Percentiles rank a stretch among this genome's conserved stretches.
Evolutionary conservation across 441 rosid species (phyloP).

Genomic region (Pelargonium myrrhifolium): DNA sequence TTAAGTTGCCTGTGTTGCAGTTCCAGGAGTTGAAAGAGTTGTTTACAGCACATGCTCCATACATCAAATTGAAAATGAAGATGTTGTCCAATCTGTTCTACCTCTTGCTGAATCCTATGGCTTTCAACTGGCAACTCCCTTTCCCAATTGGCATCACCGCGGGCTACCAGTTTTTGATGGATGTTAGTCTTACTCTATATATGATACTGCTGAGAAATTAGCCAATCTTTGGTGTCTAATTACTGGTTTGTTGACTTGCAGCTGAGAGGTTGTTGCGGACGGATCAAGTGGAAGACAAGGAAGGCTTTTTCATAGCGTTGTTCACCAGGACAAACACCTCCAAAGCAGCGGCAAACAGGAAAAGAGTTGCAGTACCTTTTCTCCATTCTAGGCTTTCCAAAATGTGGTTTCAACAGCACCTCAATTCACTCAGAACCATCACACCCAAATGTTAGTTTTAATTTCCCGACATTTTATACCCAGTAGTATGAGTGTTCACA

Average conservation of each 20-base stretch:
- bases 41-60: slow-evolving; percentile 90
- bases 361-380: slow-evolving; percentile 14
- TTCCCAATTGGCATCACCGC: slow-evolving; percentile 65
- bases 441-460: not conserved
- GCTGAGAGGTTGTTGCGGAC: slow-evolving; percentile 59
- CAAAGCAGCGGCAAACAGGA: not conserved
- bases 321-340: not conserved
- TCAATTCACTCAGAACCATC: not conserved
- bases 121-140: slow-evolving; percentile 55
- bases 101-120: slow-evolving; percentile 59
- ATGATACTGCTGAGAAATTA: not conserved
- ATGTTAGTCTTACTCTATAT: slow-evolving; percentile 43
- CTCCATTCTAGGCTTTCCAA: slow-evolving; percentile 28
- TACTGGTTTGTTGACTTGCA: slow-evolving; percentile 22
- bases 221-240: not conserved
- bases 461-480: not conserved
- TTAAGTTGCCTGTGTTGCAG: slow-evolving; percentile 27
- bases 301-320: slow-evolving; percentile 76
- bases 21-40: slow-evolving; percentile 72
- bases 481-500: too few relatives aligned
- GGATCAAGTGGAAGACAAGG: slow-evolving; percentile 65
- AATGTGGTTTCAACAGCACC: slow-evolving; percentile 12
- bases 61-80: slow-evolving; percentile 80
- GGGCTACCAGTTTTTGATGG: slow-evolving; percentile 72
- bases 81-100: slow-evolving; percentile 55